Evolutionary conservation across 306 rosid genomes (phyloP).

Genomic region (Carpinus viminea): DNA sequence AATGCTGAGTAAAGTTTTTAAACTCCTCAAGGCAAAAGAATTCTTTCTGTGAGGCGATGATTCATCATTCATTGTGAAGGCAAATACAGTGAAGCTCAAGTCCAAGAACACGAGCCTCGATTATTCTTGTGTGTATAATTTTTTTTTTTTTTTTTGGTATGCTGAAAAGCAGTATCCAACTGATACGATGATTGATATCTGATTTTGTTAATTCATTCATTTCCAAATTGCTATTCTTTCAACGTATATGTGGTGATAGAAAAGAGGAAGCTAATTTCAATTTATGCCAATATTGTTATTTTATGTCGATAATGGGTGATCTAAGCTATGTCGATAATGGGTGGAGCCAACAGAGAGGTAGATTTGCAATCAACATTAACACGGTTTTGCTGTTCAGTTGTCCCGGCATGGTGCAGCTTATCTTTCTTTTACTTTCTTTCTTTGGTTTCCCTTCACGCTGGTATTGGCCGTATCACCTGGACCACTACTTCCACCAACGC

Average conservation of each 20-base stretch:
- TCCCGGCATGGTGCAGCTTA: no score
- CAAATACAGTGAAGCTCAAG: background rate
- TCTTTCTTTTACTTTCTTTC: no score
- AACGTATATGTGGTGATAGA: background rate
- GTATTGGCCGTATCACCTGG: no score
- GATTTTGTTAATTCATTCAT: background rate
- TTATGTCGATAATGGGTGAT: no score
- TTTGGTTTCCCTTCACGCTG: no score
- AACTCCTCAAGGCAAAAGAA: background rate
- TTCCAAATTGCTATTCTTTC: background rate
- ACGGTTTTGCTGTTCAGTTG: no score
- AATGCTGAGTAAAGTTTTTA: background rate
- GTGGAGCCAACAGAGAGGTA: no score
- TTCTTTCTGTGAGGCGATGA: background rate
- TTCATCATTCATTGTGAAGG: background rate
- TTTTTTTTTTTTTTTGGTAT: background rate
- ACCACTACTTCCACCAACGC: no score
- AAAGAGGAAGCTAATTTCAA: background rate
- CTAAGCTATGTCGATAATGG: no score
- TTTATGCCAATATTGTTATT: background rate
- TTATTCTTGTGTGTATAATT: background rate
- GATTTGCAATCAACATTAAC: no score
- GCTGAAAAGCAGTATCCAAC: background rate
- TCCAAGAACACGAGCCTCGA: background rate
- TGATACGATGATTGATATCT: background rate